A percentile compares a stretch with the other conserved stretches of the same genome.
Evolutionary conservation across 176 grass and related monocot genomes (phyloP).

Genomic region (Pharus latifolius): DNA sequence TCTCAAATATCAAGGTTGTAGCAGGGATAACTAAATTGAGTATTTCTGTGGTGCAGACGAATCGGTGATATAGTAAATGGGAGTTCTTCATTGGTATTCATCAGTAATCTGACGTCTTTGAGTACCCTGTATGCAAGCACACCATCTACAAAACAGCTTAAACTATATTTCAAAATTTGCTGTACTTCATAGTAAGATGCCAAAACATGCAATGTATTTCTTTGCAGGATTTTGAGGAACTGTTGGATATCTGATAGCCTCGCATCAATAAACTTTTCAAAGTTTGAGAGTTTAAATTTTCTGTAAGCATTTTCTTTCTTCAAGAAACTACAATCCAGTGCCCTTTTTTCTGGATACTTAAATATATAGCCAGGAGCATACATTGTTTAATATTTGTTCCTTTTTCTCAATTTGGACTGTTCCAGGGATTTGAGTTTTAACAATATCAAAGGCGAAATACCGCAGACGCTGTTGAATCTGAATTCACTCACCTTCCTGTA

Average conservation of each 20-base stretch:
- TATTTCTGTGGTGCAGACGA: conserved; percentile 39
- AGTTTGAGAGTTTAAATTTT: conserved; percentile 17
- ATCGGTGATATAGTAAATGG: conserved; percentile 70
- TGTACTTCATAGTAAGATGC: background rate
- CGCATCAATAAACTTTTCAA: conserved; percentile 42
- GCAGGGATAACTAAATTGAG: background rate
- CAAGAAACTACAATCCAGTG: background rate
- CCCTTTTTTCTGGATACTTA: background rate
- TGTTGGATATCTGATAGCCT: conserved; percentile 73
- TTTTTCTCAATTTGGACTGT: background rate
- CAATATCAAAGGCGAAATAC: conserved; percentile 65
- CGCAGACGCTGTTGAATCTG: conserved; percentile 43
- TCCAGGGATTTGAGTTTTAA: conserved; percentile 95
- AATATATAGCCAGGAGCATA: background rate
- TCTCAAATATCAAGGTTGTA: background rate
- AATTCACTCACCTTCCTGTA: conserved; percentile 35
- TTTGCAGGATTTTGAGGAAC: conserved; percentile 78
- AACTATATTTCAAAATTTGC: background rate
- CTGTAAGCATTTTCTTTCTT: conserved; percentile 30
- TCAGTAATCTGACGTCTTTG: conserved; percentile 63
- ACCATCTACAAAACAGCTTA: background rate
- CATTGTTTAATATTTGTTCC: background rate
- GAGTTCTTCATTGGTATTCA: conserved; percentile 59
- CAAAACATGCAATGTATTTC: background rate
- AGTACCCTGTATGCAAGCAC: conserved; percentile 30